Percentiles rank a stretch among this genome's conserved stretches.
Conservation (phyloP, 768 basidiomycete species). For the Psilocybe cyanescens region DNA sequence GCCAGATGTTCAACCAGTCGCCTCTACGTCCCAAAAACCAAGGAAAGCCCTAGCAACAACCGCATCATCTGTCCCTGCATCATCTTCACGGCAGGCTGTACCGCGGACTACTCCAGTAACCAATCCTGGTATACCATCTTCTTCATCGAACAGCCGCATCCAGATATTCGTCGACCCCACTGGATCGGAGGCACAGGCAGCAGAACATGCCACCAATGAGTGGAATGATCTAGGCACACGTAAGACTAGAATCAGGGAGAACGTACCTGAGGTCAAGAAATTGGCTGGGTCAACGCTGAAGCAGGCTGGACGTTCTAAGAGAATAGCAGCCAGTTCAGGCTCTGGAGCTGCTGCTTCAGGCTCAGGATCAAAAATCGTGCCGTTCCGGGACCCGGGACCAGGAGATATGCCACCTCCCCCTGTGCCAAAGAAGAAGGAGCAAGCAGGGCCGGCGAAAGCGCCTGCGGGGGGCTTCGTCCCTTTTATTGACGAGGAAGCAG, state of each 20-base stretch:
- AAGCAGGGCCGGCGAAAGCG: constrained; percentile 29
- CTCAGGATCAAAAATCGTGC: constrained; percentile 57
- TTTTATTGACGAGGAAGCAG: constrained; percentile 29
- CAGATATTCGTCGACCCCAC: constrained; percentile 77
- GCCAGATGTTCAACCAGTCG: constrained; percentile 38
- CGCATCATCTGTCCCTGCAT: constrained; percentile 45
- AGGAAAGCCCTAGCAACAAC: constrained; percentile 41
- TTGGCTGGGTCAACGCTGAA: constrained; percentile 68
- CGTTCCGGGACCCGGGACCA: constrained; percentile 65
- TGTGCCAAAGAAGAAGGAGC: constrained; percentile 33
- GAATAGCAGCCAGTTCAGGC: constrained; percentile 47
- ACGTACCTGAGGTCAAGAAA: constrained; percentile 71
- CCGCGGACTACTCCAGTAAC: constrained; percentile 27
- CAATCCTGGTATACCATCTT: constrained; percentile 32
- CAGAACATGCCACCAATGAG: constrained; percentile 46
- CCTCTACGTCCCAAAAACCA: constrained; percentile 34
- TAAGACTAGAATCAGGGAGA: constrained; percentile 80
- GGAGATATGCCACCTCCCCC: constrained; percentile 49
- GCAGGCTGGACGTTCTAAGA: constrained; percentile 60
- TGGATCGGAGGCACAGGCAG: constrained; percentile 50
- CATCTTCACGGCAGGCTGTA: constrained; percentile 38
- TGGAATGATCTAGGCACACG: constrained; percentile 81
- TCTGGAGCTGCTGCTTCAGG: constrained; percentile 29
- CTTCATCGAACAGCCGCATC: constrained; percentile 57
- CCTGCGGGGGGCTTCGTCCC: constrained; percentile 39